Base-by-base conservation (phyloP, 2,329 filamentous ascomycete species). In the Venturia asperata region DNA sequence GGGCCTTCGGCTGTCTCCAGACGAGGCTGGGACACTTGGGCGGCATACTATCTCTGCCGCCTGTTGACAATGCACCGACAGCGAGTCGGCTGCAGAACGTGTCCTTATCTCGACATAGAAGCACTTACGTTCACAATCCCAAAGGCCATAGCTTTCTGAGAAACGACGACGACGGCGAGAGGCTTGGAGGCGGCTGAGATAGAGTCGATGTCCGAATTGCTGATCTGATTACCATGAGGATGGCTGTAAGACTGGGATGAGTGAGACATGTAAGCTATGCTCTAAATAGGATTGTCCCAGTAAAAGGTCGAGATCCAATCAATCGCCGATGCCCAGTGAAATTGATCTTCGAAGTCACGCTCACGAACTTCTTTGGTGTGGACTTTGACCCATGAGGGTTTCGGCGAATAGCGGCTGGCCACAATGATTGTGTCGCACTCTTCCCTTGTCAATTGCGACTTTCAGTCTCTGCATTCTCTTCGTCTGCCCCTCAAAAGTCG, bases 21-120 rank as follows among this genome's bases (percentile, higher is more conserved):
- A 56, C 52, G 30, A 56, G 52, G 52, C 52, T 56, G 52, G 52
- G 30, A 37, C 52, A 27, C 52, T 56, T 27, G 52, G 17, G n/a
- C 52, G 52, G 52, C 52, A 37, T 11, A 37, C 52, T n/a, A 34
- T 56, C 52, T 56, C 27, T 56, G 52, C 52, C 52, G 24, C 34
- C 17, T 37, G 17, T n/a, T 34, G 13, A 37, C 52, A 13, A 6
- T 56, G 17, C 17, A 56, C 1, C 47, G 17, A 56, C 52, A 34
- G 52, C 30, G 30, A n/a, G 30, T 37, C 52, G 52, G 27, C 5
- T 56, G 52, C 52, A 56, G 27, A 55, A 4, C 17, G 5, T 17
- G 49, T 27, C 24, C 27, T 52, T n/a, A 52, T 24, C 47, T 24
- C 42, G 27, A 55, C 10, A 19, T 55, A 55, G 27, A 55, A 55